A percentile compares a stretch with the other conserved stretches of the same genome.
Evolutionary conservation across 208 protist genomes (phyloP).

Genomic region (Crithidia bombi): DNA sequence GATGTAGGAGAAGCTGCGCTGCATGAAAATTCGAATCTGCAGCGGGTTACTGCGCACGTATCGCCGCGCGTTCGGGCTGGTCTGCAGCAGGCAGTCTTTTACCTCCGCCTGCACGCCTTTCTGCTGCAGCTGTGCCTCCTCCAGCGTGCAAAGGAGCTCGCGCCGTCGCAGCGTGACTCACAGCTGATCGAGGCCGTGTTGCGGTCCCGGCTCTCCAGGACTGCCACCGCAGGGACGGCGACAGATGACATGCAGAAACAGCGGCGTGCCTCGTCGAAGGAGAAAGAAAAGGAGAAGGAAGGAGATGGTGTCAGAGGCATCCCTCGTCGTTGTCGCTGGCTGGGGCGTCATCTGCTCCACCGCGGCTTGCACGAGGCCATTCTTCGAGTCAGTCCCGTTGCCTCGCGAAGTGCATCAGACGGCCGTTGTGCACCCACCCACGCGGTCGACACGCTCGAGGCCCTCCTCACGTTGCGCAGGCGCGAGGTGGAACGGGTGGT

Average conservation of each 20-base stretch:
- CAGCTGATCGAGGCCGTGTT: slow-evolving; percentile 12
- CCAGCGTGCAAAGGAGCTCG: not conserved
- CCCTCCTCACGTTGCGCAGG: slow-evolving; percentile 7
- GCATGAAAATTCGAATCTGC: too few species aligned
- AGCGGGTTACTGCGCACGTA: not conserved
- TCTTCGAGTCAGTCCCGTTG: not conserved
- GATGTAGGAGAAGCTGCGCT: too few species aligned
- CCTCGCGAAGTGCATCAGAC: not conserved
- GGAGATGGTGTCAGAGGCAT: not conserved
- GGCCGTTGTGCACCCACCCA: not conserved
- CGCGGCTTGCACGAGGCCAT: slow-evolving; percentile 8
- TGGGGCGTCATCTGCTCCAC: not conserved
- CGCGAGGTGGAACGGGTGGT: slow-evolving; percentile 6
- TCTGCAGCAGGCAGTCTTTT: slow-evolving; percentile 16
- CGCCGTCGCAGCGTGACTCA: slow-evolving; percentile 6
- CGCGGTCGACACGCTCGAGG: slow-evolving; percentile 5
- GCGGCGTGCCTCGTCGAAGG: not conserved
- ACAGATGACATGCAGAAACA: not conserved
- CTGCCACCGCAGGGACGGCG: not conserved
- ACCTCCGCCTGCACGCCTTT: slow-evolving; percentile 25
- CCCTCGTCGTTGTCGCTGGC: not conserved
- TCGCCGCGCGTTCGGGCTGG: not conserved
- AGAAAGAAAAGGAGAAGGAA: not conserved
- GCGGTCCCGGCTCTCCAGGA: slow-evolving; percentile 8
- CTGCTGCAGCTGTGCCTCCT: not conserved